phyloP scores from a whole-genome alignment of 2,329 filamentous ascomycete genomes.

The Aspergillus sp. region DNA sequence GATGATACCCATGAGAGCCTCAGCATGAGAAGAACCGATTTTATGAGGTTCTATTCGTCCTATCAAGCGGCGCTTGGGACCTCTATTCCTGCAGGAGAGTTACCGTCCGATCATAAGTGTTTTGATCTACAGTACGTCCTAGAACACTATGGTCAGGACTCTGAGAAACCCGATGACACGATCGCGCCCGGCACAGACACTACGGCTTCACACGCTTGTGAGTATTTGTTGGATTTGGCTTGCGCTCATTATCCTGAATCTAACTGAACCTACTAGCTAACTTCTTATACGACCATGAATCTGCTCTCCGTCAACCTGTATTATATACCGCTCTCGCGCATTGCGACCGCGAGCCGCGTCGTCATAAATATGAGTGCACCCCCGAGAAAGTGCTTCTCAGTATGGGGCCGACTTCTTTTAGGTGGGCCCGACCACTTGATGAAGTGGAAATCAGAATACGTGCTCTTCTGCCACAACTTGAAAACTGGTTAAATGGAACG shows the following conservation, averaged over 20 bases:
- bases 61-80: conserved; percentile 5
- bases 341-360: background rate
- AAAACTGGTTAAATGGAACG: conserved; percentile 7
- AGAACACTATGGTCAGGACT: background rate
- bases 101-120: background rate
- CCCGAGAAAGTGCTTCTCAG: no score
- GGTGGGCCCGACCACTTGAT: background rate
- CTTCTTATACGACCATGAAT: background rate
- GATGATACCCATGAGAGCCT: conserved; percentile 5
- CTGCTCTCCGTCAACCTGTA: background rate
- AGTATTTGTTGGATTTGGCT: background rate
- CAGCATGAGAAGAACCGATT: conserved; percentile 6
- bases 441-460: conserved; percentile 8
- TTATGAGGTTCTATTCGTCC: conserved; percentile 3
- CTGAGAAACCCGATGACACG: background rate
- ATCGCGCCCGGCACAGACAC: no score
- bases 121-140: conserved; percentile 5
- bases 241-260: background rate
- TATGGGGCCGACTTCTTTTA: no score
- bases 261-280: background rate
- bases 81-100: conserved; percentile 4
- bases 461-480: conserved; percentile 6
- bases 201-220: no score
- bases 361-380: no score
- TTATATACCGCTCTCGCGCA: background rate